These are phyloP conservation scores for Hygrophila difformis DNA, from an alignment of 257 asterid genomes.

Conservation along the genomic window DNA sequence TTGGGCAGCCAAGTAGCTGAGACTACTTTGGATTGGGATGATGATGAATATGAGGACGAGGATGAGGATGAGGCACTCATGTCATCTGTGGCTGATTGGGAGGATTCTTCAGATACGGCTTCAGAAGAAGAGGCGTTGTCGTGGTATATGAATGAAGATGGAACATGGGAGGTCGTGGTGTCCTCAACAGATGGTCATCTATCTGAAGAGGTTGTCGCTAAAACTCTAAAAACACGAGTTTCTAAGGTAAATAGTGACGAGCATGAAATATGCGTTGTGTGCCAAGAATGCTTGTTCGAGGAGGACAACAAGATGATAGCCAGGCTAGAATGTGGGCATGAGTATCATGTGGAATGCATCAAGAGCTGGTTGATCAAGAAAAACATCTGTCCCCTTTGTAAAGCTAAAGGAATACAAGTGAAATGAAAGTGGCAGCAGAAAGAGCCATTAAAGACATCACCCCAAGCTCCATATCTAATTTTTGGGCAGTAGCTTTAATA, in stretches of 20 bases:
- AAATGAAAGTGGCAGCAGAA: background rate
- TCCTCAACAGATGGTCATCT: background rate
- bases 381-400: constrained; percentile 6
- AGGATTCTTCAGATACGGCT: too few relatives aligned
- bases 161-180: background rate
- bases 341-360: constrained; percentile 1
- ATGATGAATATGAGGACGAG: too few relatives aligned
- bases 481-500: too few relatives aligned
- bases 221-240: constrained; percentile 1
- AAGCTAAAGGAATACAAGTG: background rate
- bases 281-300: background rate
- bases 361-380: background rate
- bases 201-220: background rate
- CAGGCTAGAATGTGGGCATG: background rate
- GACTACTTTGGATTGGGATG: too few relatives aligned
- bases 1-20: too few relatives aligned
- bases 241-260: background rate
- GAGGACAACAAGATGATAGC: background rate
- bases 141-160: background rate
- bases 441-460: too few relatives aligned
- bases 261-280: background rate
- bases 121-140: background rate
- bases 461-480: too few relatives aligned
- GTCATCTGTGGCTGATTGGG: too few relatives aligned
- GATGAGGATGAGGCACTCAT: too few relatives aligned